A percentile compares a stretch with the other conserved stretches of the same genome.
phyloP scores from a whole-genome alignment of 2,329 filamentous ascomycete genomes.

The Elsinoe fawcettii region DNA sequence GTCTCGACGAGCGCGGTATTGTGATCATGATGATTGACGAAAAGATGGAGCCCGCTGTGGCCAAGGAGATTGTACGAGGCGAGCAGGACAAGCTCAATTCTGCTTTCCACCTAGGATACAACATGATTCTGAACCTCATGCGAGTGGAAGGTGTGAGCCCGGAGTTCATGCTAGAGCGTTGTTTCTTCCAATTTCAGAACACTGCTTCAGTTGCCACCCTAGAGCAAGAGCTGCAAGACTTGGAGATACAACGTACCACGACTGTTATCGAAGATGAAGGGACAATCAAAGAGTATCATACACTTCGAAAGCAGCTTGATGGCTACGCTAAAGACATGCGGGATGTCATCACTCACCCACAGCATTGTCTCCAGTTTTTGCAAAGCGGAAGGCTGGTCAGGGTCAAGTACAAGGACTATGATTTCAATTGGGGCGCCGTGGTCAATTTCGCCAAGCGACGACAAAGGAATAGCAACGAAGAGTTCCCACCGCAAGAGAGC shows the following conservation, averaged over 20 bases:
- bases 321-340: conserved; percentile 83
- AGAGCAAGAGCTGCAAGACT: conserved; percentile 71
- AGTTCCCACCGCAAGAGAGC: conserved; percentile 65
- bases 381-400: conserved; percentile 81
- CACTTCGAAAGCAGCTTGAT: conserved; percentile 75
- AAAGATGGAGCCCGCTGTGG: conserved; percentile 88
- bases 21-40: conserved; percentile 99
- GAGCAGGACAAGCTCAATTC: conserved; percentile 97
- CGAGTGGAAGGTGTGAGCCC: conserved; percentile 98
- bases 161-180: conserved; percentile 96
- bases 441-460: conserved; percentile 60
- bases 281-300: conserved; percentile 90
- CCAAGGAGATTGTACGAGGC: conserved; percentile 90
- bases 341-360: conserved; percentile 83
- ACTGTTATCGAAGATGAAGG: conserved; percentile 78
- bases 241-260: conserved; percentile 66
- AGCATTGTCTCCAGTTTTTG: conserved; percentile 75
- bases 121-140: conserved; percentile 96
- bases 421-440: conserved; percentile 93
- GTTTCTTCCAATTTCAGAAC: conserved; percentile 98
- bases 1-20: conserved; percentile 93
- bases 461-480: conserved; percentile 59
- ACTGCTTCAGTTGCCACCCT: conserved; percentile 75
- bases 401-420: conserved; percentile 68
- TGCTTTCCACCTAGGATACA: conserved; percentile 95